A percentile compares a stretch with the other conserved stretches of the same genome.
phyloP scores from a whole-genome alignment of 331 rosid species.

The Acacia concinna region DNA sequence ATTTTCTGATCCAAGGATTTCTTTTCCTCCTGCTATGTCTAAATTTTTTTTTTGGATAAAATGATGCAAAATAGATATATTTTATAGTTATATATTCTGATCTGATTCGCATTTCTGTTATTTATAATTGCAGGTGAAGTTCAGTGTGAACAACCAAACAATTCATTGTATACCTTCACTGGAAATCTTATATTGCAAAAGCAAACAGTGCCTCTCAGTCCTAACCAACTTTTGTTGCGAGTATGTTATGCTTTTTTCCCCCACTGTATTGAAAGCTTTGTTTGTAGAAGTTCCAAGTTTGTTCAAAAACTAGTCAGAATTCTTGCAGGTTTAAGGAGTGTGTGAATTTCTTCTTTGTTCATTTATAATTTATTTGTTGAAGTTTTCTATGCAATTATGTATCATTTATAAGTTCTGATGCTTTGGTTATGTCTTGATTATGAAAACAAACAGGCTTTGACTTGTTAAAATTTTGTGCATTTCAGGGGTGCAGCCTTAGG shows the following conservation, averaged over 20 bases:
- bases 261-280: background rate
- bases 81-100: slow-evolving; percentile 28
- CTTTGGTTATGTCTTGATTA: background rate
- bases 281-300: background rate
- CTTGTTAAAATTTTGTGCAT: slow-evolving; percentile 22
- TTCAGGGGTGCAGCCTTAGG: slow-evolving; percentile 82
- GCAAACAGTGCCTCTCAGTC: slow-evolving; percentile 72
- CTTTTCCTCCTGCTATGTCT: background rate
- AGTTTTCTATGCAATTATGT: background rate
- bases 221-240: slow-evolving; percentile 62
- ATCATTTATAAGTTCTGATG: background rate
- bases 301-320: background rate
- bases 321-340: background rate
- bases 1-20: background rate
- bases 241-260: slow-evolving; percentile 39
- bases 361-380: background rate
- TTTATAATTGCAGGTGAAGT: slow-evolving; percentile 71
- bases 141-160: slow-evolving; percentile 97
- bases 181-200: slow-evolving; percentile 84
- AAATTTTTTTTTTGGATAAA: background rate
- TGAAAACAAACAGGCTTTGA: background rate
- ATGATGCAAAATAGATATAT: background rate
- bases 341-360: slow-evolving; percentile 7
- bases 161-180: slow-evolving; percentile 93
- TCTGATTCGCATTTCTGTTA: slow-evolving; percentile 22